Evolutionary conservation across 768 basidiomycete species (phyloP).

Genomic region (Lactarius sp.): DNA sequence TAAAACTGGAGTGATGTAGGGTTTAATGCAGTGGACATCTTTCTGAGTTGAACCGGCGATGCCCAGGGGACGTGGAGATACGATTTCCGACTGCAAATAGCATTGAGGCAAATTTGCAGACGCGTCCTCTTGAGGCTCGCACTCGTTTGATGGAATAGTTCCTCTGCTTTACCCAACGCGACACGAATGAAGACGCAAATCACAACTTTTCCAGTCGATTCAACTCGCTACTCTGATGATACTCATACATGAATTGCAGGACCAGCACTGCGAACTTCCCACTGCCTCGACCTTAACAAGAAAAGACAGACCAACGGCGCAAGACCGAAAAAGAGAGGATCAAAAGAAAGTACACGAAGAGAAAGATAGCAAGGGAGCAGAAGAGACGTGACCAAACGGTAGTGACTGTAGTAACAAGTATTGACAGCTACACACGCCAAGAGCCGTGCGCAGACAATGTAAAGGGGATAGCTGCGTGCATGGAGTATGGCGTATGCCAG

Average conservation of each 20-base stretch:
- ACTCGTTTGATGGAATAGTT: too few species aligned
- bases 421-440: slow-evolving; percentile 14
- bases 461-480: neutral
- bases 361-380: slow-evolving; percentile 1
- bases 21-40: too few species aligned
- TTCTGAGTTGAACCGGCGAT: neutral
- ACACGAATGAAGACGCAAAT: neutral
- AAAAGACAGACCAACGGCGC: slow-evolving; percentile 3
- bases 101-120: neutral
- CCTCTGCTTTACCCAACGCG: neutral
- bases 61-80: neutral
- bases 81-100: neutral
- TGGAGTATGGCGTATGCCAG: slow-evolving; percentile 4
- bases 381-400: neutral
- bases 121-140: too few species aligned
- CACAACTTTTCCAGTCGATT: neutral
- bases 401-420: slow-evolving; percentile 10
- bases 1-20: too few species aligned
- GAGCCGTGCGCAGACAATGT: neutral
- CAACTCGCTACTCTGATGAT: neutral
- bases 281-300: slow-evolving; percentile 7
- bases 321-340: neutral
- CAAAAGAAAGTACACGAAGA: slow-evolving; percentile 9
- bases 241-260: slow-evolving; percentile 9
- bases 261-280: slow-evolving; percentile 19